phyloP scores from a whole-genome alignment of 371 early-diverging fungal genomes.

The Entomophthora muscae region DNA sequence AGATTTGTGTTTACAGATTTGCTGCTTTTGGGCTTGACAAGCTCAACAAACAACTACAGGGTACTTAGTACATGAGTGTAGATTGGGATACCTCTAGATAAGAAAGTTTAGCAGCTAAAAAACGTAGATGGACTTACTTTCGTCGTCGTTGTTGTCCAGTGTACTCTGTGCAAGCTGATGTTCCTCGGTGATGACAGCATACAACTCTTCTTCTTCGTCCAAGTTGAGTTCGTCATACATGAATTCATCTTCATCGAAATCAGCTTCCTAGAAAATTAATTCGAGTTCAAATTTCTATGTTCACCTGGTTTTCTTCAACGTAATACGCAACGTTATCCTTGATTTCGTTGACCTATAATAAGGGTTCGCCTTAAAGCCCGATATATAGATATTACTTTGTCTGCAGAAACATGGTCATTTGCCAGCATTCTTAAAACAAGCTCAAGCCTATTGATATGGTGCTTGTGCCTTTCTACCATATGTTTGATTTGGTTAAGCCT shows the following conservation, averaged over 20 bases:
- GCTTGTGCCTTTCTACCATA: conserved; percentile 68
- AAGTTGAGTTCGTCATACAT: conserved; percentile 86
- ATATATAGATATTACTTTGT: conserved; percentile 28
- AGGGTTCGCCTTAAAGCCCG: neutral
- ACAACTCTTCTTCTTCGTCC: conserved; percentile 72
- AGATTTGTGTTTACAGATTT: neutral
- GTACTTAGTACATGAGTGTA: neutral
- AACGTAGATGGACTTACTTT: conserved; percentile 25
- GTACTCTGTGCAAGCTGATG: conserved; percentile 11
- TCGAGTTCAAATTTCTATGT: neutral
- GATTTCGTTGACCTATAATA: conserved; percentile 40
- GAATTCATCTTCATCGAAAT: conserved; percentile 78
- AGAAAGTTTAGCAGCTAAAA: neutral
- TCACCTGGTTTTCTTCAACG: conserved; percentile 60
- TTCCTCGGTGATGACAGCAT: conserved; percentile 36
- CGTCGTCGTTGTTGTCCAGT: conserved; percentile 52
- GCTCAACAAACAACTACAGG: neutral
- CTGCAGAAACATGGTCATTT: conserved; percentile 72
- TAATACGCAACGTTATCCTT: conserved; percentile 81
- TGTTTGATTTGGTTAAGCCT: conserved; percentile 44
- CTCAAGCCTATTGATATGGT: conserved; percentile 76
- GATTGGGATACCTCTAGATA: neutral
- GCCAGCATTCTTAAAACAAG: conserved; percentile 76
- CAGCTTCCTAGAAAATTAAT: conserved; percentile 38
- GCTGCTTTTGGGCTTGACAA: neutral